Conservation (phyloP, 2,329 filamentous ascomycete genomes). For the Gaeumannomyces sp. region DNA sequence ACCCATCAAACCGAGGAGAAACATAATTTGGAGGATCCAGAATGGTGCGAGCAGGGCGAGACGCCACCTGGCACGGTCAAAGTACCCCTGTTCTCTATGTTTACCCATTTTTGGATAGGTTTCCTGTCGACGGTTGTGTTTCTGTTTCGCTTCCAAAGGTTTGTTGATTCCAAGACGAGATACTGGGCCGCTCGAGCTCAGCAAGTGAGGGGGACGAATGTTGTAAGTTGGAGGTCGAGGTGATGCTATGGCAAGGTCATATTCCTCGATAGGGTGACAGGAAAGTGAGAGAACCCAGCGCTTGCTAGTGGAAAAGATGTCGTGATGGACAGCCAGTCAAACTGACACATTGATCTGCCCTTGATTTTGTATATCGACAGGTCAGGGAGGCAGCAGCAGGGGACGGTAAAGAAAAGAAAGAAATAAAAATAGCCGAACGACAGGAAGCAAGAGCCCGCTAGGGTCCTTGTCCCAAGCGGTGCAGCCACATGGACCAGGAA, state of each 20-base stretch:
- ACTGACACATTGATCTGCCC: not conserved
- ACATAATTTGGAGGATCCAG: conserved; percentile 42
- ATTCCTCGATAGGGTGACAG: not conserved
- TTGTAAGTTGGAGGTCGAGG: not conserved
- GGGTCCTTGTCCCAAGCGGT: not conserved
- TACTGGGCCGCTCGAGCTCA: not conserved
- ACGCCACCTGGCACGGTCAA: conserved; percentile 46
- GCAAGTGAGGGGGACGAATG: not conserved
- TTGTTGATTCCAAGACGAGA: not conserved
- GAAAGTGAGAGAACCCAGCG: not conserved
- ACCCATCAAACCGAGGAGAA: conserved; percentile 41
- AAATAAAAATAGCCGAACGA: not conserved
- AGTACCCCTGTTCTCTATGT: conserved; percentile 46
- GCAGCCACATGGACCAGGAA: not conserved
- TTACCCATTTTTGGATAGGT: conserved; percentile 12
- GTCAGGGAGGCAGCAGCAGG: too few relatives aligned
- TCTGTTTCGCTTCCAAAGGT: not conserved
- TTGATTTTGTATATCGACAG: not conserved
- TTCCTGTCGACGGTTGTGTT: not conserved
- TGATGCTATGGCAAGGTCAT: not conserved
- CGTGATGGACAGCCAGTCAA: not conserved
- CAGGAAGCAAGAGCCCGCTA: not conserved
- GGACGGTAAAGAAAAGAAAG: not conserved
- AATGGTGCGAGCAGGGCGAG: conserved; percentile 39
- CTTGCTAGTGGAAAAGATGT: not conserved